Evolutionary conservation across 2,329 filamentous ascomycete genomes (phyloP), one percentile per base, ranked within the genome.

Genomic region (Colletotrichum brevisporum): DNA sequence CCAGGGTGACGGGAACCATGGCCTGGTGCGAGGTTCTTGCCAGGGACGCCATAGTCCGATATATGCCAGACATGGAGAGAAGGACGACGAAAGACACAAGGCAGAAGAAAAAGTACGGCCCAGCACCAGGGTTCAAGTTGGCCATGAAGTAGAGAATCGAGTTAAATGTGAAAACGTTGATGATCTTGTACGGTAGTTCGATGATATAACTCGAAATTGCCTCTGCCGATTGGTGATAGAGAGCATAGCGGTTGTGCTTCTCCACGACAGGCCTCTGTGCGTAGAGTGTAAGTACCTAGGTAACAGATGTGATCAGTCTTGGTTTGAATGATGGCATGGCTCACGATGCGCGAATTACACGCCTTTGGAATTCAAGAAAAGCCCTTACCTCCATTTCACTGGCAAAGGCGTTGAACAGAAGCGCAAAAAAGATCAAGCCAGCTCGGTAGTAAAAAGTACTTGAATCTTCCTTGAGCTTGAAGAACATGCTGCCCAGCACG

Each of bases 401-500:
- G 5, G 72, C 71, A 77, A 80, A 69, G 1, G 74, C 74, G 15
- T 77, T 76, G 55, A 83, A 77, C 4, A 84, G 55, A 5, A 78
- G 73, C 1, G 74, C 62, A 41, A 77, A 77, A 71, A 78, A 79
- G 31, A 78, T 67, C 3, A 77, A 65, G 9, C 73, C 69, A 26
- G 68, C 71, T 2, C 74, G 71, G 9, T 73, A 71, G 76, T 86
- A 92, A 78, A 92, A 91, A 69, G 85, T 88, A n/a, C 75, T 74
- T 0, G 89, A 89, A 51, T 83, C 81, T 2, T 79, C 65, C 13
- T 80, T 74, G 36, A 91, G 78, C 75, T 92, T 88, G 70, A 91
- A 90, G 78, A 93, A 93, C 10, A 92, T 79, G 48, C 88, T 90
- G 1, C 89, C 89, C 36, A 92, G 86, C 67, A 93, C 89, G 8